Conservation (phyloP, 2,329 filamentous ascomycete species). For the Botrytis paeoniae region DNA sequence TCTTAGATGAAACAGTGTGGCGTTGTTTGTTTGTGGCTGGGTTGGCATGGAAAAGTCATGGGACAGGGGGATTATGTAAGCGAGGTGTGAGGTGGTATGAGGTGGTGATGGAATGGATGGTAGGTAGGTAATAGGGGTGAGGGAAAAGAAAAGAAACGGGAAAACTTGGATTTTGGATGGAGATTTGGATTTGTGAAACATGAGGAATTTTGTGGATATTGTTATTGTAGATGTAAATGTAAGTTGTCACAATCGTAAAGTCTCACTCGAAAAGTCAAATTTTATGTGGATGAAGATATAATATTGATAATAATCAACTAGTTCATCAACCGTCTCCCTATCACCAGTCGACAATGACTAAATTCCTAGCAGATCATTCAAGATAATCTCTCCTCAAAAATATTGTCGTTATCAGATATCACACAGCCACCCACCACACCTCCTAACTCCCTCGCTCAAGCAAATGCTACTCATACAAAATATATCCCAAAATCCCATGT, state of each 20-base stretch:
- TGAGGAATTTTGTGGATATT: no score
- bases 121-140: neutral
- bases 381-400: neutral
- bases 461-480: neutral
- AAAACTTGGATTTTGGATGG: neutral
- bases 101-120: neutral
- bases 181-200: no score
- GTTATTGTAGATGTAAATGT: no score
- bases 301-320: neutral
- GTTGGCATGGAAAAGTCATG: neutral
- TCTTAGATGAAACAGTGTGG: neutral
- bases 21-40: neutral
- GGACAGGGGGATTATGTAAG: neutral
- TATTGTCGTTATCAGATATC: neutral
- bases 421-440: neutral
- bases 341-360: neutral
- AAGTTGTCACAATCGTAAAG: no score
- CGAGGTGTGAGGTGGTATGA: neutral
- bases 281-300: neutral
- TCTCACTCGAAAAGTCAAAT: neutral
- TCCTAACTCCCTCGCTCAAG: neutral
- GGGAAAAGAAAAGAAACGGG: neutral
- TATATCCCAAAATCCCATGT: neutral
- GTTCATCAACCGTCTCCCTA: neutral
- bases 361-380: neutral